These are phyloP conservation scores for Globisporangium irregulare DNA, from an alignment of 352 stramenopile species.

Conservation along the genomic window DNA sequence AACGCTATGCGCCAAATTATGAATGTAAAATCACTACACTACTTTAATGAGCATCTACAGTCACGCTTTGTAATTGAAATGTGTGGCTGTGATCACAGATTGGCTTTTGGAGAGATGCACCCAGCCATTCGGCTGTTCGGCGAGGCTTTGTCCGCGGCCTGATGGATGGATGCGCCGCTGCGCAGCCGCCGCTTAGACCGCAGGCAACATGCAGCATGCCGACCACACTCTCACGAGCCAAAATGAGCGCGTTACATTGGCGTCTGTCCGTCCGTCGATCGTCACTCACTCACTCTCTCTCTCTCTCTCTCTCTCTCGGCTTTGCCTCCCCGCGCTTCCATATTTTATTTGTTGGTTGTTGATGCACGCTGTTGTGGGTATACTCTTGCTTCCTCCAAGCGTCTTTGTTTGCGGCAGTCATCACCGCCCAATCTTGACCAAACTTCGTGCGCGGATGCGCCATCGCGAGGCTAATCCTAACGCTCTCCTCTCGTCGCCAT, in stretches of 20 bases:
- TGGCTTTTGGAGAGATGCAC: background rate
- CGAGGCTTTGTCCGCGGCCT: slow-evolving; percentile 1
- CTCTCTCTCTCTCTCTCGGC: too few species aligned
- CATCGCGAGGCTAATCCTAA: background rate
- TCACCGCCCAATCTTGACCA: background rate
- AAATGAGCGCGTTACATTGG: background rate
- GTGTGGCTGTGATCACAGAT: slow-evolving; percentile 12
- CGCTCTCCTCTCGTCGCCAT: background rate
- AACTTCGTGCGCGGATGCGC: background rate
- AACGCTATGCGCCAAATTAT: background rate
- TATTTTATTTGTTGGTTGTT: background rate
- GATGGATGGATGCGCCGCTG: background rate
- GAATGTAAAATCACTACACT: background rate
- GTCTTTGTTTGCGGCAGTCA: background rate
- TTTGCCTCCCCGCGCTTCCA: background rate
- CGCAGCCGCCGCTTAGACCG: slow-evolving; percentile 3
- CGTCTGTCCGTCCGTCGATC: background rate
- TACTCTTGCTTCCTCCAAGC: background rate
- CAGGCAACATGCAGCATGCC: background rate
- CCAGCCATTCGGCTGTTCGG: background rate
- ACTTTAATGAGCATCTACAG: background rate
- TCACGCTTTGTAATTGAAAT: background rate
- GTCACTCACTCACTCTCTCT: too few species aligned
- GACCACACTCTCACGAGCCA: background rate
- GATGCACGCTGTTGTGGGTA: background rate